A percentile compares a stretch with the other conserved stretches of the same genome.
Evolutionary conservation across 2,329 filamentous ascomycete species (phyloP).

Genomic region (Xylariaceae sp.): DNA sequence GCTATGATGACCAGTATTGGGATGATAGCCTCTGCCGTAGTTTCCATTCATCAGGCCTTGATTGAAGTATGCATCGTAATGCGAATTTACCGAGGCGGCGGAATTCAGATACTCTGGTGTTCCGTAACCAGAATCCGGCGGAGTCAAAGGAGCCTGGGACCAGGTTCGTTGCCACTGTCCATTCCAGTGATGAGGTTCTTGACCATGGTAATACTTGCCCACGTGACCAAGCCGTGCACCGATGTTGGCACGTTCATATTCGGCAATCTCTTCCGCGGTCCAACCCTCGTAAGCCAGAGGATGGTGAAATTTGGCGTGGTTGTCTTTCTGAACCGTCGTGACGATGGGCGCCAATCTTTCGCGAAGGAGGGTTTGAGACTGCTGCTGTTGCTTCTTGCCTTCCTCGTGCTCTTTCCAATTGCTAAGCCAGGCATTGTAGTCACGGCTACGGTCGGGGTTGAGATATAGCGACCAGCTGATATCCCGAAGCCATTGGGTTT

Average conservation of each 20-base stretch:
- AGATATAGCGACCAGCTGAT: constrained; percentile 85
- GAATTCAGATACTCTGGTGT: constrained; percentile 57
- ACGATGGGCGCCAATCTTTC: constrained; percentile 48
- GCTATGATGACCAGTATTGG: constrained; percentile 34
- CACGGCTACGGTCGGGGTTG: constrained; percentile 73
- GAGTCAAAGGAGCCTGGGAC: constrained; percentile 48
- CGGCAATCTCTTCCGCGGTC: constrained; percentile 52
- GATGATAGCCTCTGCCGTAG: constrained; percentile 40
- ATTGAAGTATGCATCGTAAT: constrained; percentile 57
- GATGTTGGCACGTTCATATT: constrained; percentile 47
- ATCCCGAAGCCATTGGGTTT: constrained; percentile 80
- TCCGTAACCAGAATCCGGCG: constrained; percentile 59
- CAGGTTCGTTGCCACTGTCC: constrained; percentile 39
- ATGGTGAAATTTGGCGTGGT: constrained; percentile 27
- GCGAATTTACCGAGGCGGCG: constrained; percentile 50
- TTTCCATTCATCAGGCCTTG: constrained; percentile 32
- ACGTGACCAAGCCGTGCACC: constrained; percentile 35
- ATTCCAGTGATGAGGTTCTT: constrained; percentile 38
- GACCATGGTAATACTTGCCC: constrained; percentile 37
- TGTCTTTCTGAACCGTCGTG: constrained; percentile 44
- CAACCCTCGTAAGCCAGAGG: constrained; percentile 40
- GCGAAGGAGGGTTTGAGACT: constrained; percentile 42
- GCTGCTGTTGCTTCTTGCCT: constrained; percentile 40
- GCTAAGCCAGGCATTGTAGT: constrained; percentile 59
- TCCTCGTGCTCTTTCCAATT: constrained; percentile 58